Evolutionary conservation across 2,329 filamentous ascomycete species (phyloP), one percentile per base, ranked within the genome.

Genomic region (Dactylellina sp.): DNA sequence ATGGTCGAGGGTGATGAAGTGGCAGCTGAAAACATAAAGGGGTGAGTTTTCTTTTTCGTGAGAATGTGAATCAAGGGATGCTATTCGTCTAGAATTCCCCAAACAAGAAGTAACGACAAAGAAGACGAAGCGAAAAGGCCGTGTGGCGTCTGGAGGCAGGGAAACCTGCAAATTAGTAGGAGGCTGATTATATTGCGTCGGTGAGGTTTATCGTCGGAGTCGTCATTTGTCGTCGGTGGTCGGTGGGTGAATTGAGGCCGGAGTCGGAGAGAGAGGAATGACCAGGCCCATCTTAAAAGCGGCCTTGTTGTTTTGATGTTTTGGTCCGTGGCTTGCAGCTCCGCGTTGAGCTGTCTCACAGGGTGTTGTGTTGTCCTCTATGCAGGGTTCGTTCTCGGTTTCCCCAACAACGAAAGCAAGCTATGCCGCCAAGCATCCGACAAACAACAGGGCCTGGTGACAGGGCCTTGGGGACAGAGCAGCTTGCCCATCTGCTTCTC

Each of bases 261-360:
- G 50, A 28, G 50, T 37, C 28, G 25, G 12, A 39, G 46, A 57
- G 37, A 49, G 52, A 57, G 35, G 39, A 42, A 18, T 12, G 4
- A 18, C 39, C 35, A 32, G 28, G 9, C 16, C 20, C 25, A 25
- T 50, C 22, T 35, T 64, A 24, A 63, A 60, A 63, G 37, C 37
- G 60, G 14, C 39, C 35, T 40, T 57, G 28, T 71, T 71, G 66
- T 72, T 72, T 72, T 72, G 66, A 63, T 72, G 66, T 72, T 72
- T 56, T 63, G 50, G 18, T 61, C 16, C 40, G 46, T 52, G 24
- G 55, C 46, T 57, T 63, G 66, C 55, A 14, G 47, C 56, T 55
- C 20, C 39, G 68, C 49, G 60, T 72, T 72, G 68, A 46, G 53
- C 35, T 65, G 60, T 55, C 68, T 72, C 57, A 49, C 44, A 20